phyloP scores from a whole-genome alignment of 148 eudicot species.

The Camellia sinensis region DNA sequence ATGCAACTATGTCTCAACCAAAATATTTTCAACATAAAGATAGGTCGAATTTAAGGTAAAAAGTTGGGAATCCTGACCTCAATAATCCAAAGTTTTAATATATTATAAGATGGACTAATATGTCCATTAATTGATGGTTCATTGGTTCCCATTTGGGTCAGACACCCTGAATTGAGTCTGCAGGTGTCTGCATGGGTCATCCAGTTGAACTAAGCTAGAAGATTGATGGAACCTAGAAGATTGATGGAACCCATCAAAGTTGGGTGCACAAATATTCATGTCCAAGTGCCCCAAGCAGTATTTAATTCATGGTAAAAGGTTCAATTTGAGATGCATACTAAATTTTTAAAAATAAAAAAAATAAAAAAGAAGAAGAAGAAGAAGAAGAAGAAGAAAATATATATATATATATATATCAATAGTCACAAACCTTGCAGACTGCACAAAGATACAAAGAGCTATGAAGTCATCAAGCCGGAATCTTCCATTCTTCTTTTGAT shows the following conservation, averaged over 20 bases:
- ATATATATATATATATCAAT: not conserved
- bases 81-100: too few species aligned
- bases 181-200: not conserved
- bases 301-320: not conserved
- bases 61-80: too few species aligned
- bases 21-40: too few species aligned
- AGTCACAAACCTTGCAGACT: slow-evolving; percentile 67
- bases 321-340: not conserved
- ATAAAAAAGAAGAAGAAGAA: too few species aligned
- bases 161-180: not conserved
- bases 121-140: too few species aligned
- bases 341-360: too few species aligned
- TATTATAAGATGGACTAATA: too few species aligned
- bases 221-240: not conserved
- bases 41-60: too few species aligned
- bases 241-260: not conserved
- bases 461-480: slow-evolving; percentile 81
- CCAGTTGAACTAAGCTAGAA: not conserved
- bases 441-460: slow-evolving; percentile 76
- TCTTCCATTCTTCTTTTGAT: slow-evolving; percentile 68
- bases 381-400: too few species aligned
- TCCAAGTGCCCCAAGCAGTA: not conserved
- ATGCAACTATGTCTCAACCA: not conserved
- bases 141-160: not conserved
- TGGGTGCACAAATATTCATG: not conserved